Evolutionary conservation across 2,329 filamentous ascomycete genomes (phyloP).

Genomic region (Phaeophleospora eucalypticola): DNA sequence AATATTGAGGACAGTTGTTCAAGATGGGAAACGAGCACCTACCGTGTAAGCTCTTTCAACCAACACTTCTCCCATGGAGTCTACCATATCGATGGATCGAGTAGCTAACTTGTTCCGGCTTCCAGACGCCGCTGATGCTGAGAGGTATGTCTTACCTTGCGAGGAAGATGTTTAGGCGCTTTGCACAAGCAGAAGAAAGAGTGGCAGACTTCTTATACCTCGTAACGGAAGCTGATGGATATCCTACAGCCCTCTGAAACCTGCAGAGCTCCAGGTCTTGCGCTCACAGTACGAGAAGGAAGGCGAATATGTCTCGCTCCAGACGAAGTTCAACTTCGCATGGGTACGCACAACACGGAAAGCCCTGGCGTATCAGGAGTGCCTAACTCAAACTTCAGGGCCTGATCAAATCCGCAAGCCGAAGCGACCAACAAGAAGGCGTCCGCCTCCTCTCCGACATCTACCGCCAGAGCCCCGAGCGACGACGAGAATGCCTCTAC

Average conservation of each 20-base stretch:
- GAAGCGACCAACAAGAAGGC: conserved; percentile 54
- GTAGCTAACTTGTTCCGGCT: conserved; percentile 26
- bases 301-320: conserved; percentile 91
- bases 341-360: conserved; percentile 60
- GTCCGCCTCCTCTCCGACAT: conserved; percentile 49
- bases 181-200: not conserved
- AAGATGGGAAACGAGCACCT: conserved; percentile 45
- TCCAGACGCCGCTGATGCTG: conserved; percentile 92
- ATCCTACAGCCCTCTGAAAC: conserved; percentile 69
- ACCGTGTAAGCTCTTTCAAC: conserved; percentile 40
- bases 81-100: not conserved
- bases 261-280: conserved; percentile 86
- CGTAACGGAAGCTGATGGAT: not conserved
- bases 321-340: conserved; percentile 99
- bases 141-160: conserved; percentile 60
- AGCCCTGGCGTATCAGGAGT: not conserved
- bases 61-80: not conserved
- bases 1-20: not conserved
- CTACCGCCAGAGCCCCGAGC: conserved; percentile 88
- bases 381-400: conserved; percentile 53
- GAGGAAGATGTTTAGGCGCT: not conserved
- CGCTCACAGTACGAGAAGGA: conserved; percentile 96
- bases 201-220: not conserved
- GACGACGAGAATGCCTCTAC: conserved; percentile 94
- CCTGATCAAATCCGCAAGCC: conserved; percentile 84